phyloP scores from a whole-genome alignment of 2,329 filamentous ascomycete genomes.

The Dendrostoma leiphaemia region DNA sequence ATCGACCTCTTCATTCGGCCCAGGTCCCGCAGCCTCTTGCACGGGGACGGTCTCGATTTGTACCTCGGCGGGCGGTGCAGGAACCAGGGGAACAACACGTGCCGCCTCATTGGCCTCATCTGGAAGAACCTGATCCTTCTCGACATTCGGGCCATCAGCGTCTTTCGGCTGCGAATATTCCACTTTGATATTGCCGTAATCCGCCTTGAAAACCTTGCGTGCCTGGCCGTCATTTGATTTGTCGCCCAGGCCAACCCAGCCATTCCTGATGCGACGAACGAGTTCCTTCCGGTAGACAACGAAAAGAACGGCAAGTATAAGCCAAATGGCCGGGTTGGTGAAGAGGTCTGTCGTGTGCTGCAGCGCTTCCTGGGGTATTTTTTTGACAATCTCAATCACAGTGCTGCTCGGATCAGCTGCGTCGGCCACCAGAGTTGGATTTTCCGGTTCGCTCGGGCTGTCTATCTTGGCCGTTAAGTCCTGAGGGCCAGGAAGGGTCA shows the following conservation, averaged over 20 bases:
- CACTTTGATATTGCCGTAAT: conserved; percentile 9
- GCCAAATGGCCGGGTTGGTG: conserved; percentile 51
- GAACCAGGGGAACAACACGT: background rate
- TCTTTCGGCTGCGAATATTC: conserved; percentile 5
- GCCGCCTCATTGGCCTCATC: background rate
- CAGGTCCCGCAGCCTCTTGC: background rate
- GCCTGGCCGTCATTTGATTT: conserved; percentile 18
- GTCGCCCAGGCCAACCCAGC: conserved; percentile 27
- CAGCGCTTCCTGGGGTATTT: conserved; percentile 47
- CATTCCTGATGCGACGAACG: conserved; percentile 36
- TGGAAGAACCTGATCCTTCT: background rate
- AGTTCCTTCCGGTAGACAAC: conserved; percentile 46
- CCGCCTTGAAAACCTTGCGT: conserved; percentile 7
- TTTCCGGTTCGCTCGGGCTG: conserved; percentile 29
- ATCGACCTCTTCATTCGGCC: conserved; percentile 25
- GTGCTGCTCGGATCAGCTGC: conserved; percentile 25
- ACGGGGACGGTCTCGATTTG: background rate
- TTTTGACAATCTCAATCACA: conserved; percentile 49
- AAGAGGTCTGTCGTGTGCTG: conserved; percentile 54
- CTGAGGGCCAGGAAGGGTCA: conserved; percentile 19
- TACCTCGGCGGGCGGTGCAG: background rate
- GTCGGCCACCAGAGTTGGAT: conserved; percentile 25
- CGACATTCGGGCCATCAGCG: background rate
- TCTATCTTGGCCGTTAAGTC: conserved; percentile 16
- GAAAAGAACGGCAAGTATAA: conserved; percentile 41